phyloP scores from a whole-genome alignment of 306 rosid species.

The Sphenostylis stenocarpa region DNA sequence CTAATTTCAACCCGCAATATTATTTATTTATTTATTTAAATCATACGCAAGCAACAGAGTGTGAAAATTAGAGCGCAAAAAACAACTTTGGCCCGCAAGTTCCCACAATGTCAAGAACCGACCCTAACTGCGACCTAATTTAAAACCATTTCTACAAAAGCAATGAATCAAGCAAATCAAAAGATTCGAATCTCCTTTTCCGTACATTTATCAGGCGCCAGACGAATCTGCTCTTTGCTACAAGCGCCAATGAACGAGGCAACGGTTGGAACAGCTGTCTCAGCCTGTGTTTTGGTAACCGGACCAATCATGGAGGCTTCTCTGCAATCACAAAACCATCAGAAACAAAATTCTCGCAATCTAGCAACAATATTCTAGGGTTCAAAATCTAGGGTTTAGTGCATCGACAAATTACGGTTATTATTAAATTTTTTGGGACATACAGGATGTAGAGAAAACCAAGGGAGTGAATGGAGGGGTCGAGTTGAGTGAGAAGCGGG shows the following conservation, averaged over 20 bases:
- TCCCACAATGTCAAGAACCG: too few species aligned
- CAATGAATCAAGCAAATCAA: neutral
- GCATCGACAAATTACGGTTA: neutral
- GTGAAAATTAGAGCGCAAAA: neutral
- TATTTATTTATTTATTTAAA: neutral
- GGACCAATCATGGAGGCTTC: slow-evolving; percentile 61
- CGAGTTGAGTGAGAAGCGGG: slow-evolving; percentile 62
- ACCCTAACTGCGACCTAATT: neutral
- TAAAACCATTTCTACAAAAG: neutral
- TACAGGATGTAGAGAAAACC: slow-evolving; percentile 77
- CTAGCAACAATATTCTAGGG: neutral
- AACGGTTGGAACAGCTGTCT: slow-evolving; percentile 43
- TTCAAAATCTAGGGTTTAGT: neutral
- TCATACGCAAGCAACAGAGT: neutral
- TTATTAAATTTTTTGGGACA: neutral
- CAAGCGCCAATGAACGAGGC: slow-evolving; percentile 62
- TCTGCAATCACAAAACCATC: slow-evolving; percentile 45
- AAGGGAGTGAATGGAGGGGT: slow-evolving; percentile 68
- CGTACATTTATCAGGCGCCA: slow-evolving; percentile 83
- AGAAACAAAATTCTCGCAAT: neutral
- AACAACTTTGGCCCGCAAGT: neutral
- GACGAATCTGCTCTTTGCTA: slow-evolving; percentile 66
- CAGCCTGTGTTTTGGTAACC: slow-evolving; percentile 59
- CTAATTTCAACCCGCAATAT: neutral
- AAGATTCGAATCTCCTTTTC: neutral